Conservation (phyloP, 352 stramenopile species). For the Thalassiosira gravida region DNA sequence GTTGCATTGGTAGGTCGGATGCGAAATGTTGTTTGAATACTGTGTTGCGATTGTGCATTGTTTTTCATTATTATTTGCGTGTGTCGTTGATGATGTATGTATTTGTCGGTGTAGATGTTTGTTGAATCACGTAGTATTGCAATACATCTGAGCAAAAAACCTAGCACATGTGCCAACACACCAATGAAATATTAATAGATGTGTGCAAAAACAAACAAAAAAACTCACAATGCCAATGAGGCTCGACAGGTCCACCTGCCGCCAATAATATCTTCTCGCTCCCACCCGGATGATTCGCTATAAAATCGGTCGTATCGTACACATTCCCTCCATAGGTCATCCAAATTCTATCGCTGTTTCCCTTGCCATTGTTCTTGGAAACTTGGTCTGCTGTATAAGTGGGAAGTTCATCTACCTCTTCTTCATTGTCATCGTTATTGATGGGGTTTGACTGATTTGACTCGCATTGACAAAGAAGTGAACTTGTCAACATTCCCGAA, state of each 20-base stretch:
- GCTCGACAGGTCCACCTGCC: slow-evolving; percentile 70
- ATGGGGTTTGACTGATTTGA: no score
- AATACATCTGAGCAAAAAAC: no score
- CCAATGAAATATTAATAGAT: slow-evolving; percentile 91
- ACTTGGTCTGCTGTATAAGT: no score
- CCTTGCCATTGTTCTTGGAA: slow-evolving; percentile 68
- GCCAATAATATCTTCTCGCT: slow-evolving; percentile 78
- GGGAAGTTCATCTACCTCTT: no score
- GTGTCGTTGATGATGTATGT: slow-evolving; percentile 91
- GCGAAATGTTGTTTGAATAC: neutral
- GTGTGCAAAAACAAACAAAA: slow-evolving; percentile 73
- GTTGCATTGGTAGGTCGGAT: slow-evolving; percentile 92
- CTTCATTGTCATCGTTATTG: no score
- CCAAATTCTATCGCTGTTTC: slow-evolving; percentile 85
- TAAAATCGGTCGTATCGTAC: slow-evolving; percentile 94
- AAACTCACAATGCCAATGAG: slow-evolving; percentile 90
- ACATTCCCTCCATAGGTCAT: slow-evolving; percentile 92
- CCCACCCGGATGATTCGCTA: slow-evolving; percentile 89
- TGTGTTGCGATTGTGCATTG: neutral
- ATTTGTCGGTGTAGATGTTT: slow-evolving; percentile 91
- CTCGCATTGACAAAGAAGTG: no score
- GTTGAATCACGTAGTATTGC: no score
- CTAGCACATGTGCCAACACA: no score
- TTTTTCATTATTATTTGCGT: slow-evolving; percentile 87
- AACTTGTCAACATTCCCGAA: no score